Evolutionary conservation across 176 grass and related monocot species (phyloP), one percentile per base, ranked within the genome.

Genomic region (Oryza rufipogon): DNA sequence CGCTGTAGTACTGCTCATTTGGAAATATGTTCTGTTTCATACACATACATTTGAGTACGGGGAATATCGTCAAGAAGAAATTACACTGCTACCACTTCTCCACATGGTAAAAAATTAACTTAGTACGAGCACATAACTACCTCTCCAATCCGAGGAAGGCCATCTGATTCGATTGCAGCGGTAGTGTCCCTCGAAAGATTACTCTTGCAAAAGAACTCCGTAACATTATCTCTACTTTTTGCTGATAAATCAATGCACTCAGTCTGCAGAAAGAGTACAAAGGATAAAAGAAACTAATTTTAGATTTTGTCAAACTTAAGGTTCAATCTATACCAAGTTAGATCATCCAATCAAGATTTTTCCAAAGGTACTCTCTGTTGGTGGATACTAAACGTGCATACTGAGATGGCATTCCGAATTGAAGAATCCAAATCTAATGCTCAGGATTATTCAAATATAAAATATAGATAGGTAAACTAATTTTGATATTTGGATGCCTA

Each of bases 121-220:
- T 47, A 71, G 9, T 80, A 60, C 30, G 20, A 83, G 80, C 34
- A 85, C 3, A 47, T 78, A 77, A 73, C 14, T 47, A 97, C 96
- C 93, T 92, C 87, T 88, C 89, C 91, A 91, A 95, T 87, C 17
- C 78, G 86, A 90, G 96, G 96, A 93, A 98, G 96, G 28, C 96
- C 96, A 88, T 98, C 96, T 88, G 85, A 87, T 85, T 95, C 96
- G 65, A 92, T 91, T 52, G 44, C 76, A 58, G 73, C 61, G 4
- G 74, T 64, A 13, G 79, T 84, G 10, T 88, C 90, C 90, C 81
- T 90, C 23, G 89, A 83, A 61, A 89, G 63, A 46, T 48, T 83
- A 68, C 96, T 95, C 64, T 88, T 93, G 4, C 91, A 85, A 87
- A 98, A 98, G 61, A 91, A 84, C 87, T 98, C 91, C 26, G 81